Percentiles rank a stretch among this genome's conserved stretches.
Conservation (phyloP, 2,329 filamentous ascomycete genomes). For the Fusarium pilosicola region DNA sequence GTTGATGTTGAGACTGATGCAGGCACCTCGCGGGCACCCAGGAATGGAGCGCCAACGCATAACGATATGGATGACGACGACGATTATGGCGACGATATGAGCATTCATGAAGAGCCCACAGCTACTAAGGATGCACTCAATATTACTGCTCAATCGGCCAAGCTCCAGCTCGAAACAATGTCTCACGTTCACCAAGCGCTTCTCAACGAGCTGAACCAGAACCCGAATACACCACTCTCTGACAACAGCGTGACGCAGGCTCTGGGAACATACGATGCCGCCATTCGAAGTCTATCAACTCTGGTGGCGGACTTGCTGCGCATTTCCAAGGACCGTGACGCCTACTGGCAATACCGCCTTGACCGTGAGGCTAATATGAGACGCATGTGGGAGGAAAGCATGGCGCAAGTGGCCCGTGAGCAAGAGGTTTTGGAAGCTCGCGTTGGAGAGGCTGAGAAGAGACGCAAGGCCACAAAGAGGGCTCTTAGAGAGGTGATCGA, state of each 20-base stretch:
- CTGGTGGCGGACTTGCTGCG: slow-evolving; percentile 88
- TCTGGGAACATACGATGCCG: slow-evolving; percentile 85
- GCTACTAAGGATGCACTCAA: slow-evolving; percentile 93
- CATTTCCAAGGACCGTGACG: slow-evolving; percentile 92
- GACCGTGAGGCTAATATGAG: slow-evolving; percentile 92
- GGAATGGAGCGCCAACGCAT: slow-evolving; percentile 49
- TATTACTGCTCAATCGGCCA: slow-evolving; percentile 95
- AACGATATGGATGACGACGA: slow-evolving; percentile 74
- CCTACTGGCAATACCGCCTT: slow-evolving; percentile 95
- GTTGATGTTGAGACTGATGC: slow-evolving; percentile 59
- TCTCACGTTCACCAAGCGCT: slow-evolving; percentile 86
- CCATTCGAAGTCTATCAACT: slow-evolving; percentile 85
- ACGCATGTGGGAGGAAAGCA: slow-evolving; percentile 98
- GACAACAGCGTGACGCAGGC: slow-evolving; percentile 82
- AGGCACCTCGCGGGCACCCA: slow-evolving; percentile 51
- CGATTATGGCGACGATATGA: slow-evolving; percentile 79
- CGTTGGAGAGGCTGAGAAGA: slow-evolving; percentile 89
- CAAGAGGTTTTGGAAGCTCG: slow-evolving; percentile 90
- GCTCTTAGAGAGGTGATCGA: slow-evolving; percentile 88
- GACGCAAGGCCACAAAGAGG: slow-evolving; percentile 88
- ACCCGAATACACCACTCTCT: slow-evolving; percentile 77
- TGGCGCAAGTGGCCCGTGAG: slow-evolving; percentile 95
- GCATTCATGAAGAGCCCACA: slow-evolving; percentile 76
- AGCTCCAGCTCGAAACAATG: slow-evolving; percentile 90
- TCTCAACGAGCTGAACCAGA: slow-evolving; percentile 71